Percentiles rank a stretch among this genome's conserved stretches.
These are phyloP conservation scores for Neurospora sp. DNA, from an alignment of 495 filamentous ascomycete genomes.

Conservation along the genomic window DNA sequence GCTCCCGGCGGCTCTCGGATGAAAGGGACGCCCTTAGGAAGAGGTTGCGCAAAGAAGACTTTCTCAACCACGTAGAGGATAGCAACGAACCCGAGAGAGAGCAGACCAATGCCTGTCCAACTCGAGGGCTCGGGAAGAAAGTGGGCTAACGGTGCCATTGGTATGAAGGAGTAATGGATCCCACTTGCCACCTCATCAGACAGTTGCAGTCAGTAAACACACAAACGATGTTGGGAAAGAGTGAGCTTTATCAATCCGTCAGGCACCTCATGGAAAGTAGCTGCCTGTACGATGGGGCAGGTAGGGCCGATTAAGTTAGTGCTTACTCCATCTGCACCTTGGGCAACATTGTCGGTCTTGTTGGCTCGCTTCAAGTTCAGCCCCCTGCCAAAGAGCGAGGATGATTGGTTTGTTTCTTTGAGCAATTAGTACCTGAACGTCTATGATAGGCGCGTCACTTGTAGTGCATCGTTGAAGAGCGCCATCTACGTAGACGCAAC, in stretches of 20 bases:
- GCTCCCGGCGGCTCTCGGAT: constrained; percentile 12
- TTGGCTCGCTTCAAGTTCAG: neutral
- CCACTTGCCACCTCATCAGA: neutral
- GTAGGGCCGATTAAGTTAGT: neutral
- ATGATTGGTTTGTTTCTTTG: neutral
- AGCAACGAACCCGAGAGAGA: neutral
- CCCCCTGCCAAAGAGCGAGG: neutral
- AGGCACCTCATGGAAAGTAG: neutral
- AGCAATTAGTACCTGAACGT: neutral
- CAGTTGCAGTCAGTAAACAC: neutral
- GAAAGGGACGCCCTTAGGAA: constrained; percentile 14
- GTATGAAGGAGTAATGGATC: neutral
- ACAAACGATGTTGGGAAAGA: neutral
- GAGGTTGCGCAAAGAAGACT: constrained; percentile 10
- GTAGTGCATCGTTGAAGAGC: too few relatives aligned
- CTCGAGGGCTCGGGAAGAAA: neutral
- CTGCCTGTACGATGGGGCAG: neutral
- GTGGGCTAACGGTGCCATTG: neutral
- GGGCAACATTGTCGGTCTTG: neutral
- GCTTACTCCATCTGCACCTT: neutral
- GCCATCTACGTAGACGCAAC: too few relatives aligned
- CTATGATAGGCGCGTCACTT: neutral
- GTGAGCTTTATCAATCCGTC: neutral
- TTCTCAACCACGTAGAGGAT: neutral
- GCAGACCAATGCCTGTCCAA: neutral